Conservation (phyloP, 73 alveolate species). For the Durusdinium trenchii region DNA sequence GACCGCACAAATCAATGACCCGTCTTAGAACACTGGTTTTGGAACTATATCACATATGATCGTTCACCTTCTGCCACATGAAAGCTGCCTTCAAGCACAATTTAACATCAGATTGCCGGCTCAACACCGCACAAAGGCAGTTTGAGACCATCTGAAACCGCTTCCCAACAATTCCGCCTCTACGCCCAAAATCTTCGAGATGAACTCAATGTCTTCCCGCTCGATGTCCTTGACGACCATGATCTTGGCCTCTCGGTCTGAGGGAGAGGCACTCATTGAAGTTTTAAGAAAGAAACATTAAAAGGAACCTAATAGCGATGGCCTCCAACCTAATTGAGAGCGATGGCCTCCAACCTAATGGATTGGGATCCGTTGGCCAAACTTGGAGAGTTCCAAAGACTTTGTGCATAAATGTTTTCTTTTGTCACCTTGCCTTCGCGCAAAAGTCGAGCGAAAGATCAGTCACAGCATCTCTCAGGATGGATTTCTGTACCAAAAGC, state of each 20-base stretch:
- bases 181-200: constrained; percentile 97
- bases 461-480: constrained; percentile 99
- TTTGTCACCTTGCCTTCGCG: constrained; percentile 97
- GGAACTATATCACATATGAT: too few relatives aligned
- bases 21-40: too few relatives aligned
- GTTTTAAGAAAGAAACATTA: too few relatives aligned
- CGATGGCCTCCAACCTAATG: too few relatives aligned
- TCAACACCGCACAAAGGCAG: not conserved
- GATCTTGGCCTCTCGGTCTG: constrained; percentile 97
- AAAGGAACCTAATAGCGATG: too few relatives aligned
- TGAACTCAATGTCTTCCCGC: constrained; percentile 99
- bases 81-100: not conserved
- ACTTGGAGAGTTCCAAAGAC: not conserved
- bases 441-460: constrained; percentile 99
- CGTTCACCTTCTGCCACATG: too few relatives aligned
- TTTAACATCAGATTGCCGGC: not conserved
- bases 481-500: constrained; percentile 99
- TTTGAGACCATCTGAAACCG: not conserved
- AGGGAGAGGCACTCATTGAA: too few relatives aligned
- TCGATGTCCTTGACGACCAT: constrained; percentile 99
- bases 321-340: too few relatives aligned
- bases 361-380: too few relatives aligned
- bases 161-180: constrained; percentile 24
- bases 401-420: not conserved
- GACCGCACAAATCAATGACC: too few relatives aligned